Base-by-base conservation (phyloP, 176 grass and related monocot species). In the Saccharum officinarum region DNA sequence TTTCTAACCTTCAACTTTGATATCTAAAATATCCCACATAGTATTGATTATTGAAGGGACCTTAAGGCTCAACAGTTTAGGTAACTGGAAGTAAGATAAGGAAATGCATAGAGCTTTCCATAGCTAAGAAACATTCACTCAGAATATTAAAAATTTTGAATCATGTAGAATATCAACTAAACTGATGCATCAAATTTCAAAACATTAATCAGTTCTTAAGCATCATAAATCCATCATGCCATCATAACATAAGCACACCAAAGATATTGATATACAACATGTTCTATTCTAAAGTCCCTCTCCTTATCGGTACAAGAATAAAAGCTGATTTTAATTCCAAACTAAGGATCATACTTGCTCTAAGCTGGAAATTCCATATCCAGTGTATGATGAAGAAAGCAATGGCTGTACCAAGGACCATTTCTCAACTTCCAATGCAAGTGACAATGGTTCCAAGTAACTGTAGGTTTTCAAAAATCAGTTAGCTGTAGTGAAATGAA, bases 281-380 rank as follows among this genome's bases (percentile, higher is more conserved):
- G 17, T 15, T 49, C 41, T 63, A 66, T 55, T 78, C 15, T 5
- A 61, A 20, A 89, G 22, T 23, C 72, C 20, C 14, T n/a, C 14
- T 80, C 50, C 52, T 83, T 28, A 77, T 55, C 14, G 2, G 11
- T 71, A 71, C 42, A 87, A 87, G 15, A 83, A 66, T 16, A 67
- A 50, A 59, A 39, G 52, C 8, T 61, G 41, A 73, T 64, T 30
- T 6, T 41, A 57, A 71, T 55, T 54, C 68, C 37, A 59, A 23
- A 84, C 31, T 34, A 81, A 61, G 37, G 71, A 82, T 67, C 87
- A 82, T 99, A 99, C 94, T 92, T 99, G 90, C 54, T 97, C 77
- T 87, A 99, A 92, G 90, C 92, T 99, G 22, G 94, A 96, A 89
- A 91, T 99, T 50, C 97, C 97, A 70, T 99, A 99, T 87, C 97